Base-by-base conservation (phyloP, 1,284 basidiomycete genomes). In the Rhodotorula sp. region DNA sequence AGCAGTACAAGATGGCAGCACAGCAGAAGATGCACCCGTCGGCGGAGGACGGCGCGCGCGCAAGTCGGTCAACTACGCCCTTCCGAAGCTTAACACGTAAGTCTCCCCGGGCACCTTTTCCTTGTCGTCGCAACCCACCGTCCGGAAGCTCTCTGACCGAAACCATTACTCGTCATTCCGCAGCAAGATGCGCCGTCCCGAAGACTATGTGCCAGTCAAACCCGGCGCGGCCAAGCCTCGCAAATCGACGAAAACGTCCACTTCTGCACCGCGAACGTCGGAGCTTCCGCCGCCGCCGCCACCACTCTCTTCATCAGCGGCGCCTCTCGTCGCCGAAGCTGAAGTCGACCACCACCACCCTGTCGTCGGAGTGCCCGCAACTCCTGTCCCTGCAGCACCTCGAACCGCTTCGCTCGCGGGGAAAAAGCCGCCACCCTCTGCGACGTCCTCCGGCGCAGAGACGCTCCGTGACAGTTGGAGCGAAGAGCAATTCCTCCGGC, bases 171-270 rank as follows among this genome's bases (percentile, higher is more conserved):
- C 3, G 34, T 34, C 34, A 34, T 34, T 34, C 34, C 34, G 34
- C 61, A 76, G 78, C 19, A 79, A 79, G 61, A 79, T 79, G 78
- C 74, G 78, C 1, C 71, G 76, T 38, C 77, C 77, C 1, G 76
- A 64, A 55, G 78, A 72, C 54, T 79, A 79, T 60, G 72, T 76
- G 2, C 73, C 78, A 26, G 71, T 68, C 34, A 59, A 63, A 48
- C 48, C 60, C 3, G 5, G 56, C 26, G 6, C 49, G 5, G 23
- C 49, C 38, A 61, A 55, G 38, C 71, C 71, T 5, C 67, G 69
- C 23, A 68, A 68, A 26, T 68, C 69, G 10, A 64, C 63, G 50
- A 82, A 68, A 66, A 21, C 60, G 31, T 6, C 52, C 4, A 23
- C 65, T 0, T 45, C 50, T 16, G 43, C 3, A 16, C 21, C 31